A percentile compares a stretch with the other conserved stretches of the same genome.
These are phyloP conservation scores for Aspergillus ibericus DNA, from an alignment of 2,329 filamentous ascomycete genomes.

Conservation along the genomic window DNA sequence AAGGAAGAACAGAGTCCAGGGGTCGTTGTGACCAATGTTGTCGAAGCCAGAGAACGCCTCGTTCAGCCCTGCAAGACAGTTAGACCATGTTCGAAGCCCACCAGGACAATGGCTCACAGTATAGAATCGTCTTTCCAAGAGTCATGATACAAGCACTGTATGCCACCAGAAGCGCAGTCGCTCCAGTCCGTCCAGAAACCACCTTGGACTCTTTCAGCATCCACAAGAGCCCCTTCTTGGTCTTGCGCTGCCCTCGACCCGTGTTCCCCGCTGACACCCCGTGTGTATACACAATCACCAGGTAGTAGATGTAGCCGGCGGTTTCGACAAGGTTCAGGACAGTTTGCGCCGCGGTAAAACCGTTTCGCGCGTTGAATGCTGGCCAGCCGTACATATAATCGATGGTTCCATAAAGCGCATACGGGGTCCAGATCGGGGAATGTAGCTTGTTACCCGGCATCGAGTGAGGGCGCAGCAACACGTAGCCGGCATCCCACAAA, in stretches of 20 bases:
- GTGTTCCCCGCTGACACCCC: slow-evolving; percentile 34
- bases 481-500: slow-evolving; percentile 76
- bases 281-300: slow-evolving; percentile 53
- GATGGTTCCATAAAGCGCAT: slow-evolving; percentile 75
- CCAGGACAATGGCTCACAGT: slow-evolving; percentile 51
- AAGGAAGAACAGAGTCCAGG: slow-evolving; percentile 53
- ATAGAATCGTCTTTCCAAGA: slow-evolving; percentile 66
- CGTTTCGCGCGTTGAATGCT: slow-evolving; percentile 65
- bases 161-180: slow-evolving; percentile 57
- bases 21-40: slow-evolving; percentile 63
- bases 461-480: slow-evolving; percentile 74
- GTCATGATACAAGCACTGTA: slow-evolving; percentile 64
- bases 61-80: slow-evolving; percentile 49
- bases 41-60: slow-evolving; percentile 62
- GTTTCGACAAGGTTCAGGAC: slow-evolving; percentile 69
- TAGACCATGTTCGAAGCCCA: neutral
- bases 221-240: slow-evolving; percentile 40
- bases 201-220: slow-evolving; percentile 52
- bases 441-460: slow-evolving; percentile 77
- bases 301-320: slow-evolving; percentile 62
- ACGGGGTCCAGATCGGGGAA: slow-evolving; percentile 71
- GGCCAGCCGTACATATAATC: slow-evolving; percentile 82
- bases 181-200: slow-evolving; percentile 54
- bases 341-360: slow-evolving; percentile 77
- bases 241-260: slow-evolving; percentile 28